phyloP scores from a whole-genome alignment of 2,329 filamentous ascomycete species.

The Cryphonectria japonica region DNA sequence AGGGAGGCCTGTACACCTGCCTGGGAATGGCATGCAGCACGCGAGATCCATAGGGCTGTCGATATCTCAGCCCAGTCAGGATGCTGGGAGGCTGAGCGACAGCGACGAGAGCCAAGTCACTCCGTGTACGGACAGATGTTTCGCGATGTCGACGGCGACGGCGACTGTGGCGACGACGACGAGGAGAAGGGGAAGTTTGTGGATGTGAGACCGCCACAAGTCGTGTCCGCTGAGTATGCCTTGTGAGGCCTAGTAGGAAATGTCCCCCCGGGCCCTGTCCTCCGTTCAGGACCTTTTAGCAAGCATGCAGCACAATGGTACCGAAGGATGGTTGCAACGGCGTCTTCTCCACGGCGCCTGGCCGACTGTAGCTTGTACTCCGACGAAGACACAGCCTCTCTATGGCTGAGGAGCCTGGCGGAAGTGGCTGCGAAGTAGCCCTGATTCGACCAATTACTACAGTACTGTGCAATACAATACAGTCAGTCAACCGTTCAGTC shows the following conservation, averaged over 20 bases:
- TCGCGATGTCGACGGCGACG: not conserved
- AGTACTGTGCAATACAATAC: not conserved
- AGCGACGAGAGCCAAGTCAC: not conserved
- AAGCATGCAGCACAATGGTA: not conserved
- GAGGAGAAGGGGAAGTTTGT: not conserved
- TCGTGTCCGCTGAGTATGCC: not conserved
- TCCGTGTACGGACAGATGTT: not conserved
- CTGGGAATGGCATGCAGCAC: not conserved
- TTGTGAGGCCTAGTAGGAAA: not conserved
- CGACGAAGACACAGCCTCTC: not conserved
- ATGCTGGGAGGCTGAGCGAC: not conserved
- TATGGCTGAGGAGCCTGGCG: constrained; percentile 15
- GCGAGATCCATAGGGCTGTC: not conserved
- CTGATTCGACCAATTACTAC: not conserved
- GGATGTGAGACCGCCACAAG: not conserved
- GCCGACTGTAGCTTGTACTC: not conserved
- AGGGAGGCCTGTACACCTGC: not conserved
- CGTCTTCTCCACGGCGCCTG: not conserved
- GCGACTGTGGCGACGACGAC: too few relatives aligned
- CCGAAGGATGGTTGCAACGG: not conserved
- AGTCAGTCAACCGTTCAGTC: not conserved
- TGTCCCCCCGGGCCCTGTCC: not conserved
- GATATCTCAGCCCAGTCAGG: not conserved
- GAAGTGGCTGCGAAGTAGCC: constrained; percentile 2
- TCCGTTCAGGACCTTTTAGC: not conserved